phyloP scores from a whole-genome alignment of 495 filamentous ascomycete genomes.

The Arthonia radiata region DNA sequence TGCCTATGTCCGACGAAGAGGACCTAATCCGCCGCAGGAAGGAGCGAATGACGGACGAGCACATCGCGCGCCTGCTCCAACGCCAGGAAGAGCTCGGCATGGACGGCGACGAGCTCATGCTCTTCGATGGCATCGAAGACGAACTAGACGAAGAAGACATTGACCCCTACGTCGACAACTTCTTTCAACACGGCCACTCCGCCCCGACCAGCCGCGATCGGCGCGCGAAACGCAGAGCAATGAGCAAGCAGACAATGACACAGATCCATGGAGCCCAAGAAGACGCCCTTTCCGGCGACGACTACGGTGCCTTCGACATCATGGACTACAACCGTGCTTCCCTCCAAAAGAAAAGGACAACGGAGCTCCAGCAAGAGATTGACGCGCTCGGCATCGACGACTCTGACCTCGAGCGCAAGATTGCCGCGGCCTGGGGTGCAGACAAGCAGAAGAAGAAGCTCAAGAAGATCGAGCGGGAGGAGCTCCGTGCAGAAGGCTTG shows the following conservation, averaged over 20 bases:
- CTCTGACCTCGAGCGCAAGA: conserved; percentile 38
- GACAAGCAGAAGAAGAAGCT: conserved; percentile 63
- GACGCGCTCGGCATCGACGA: conserved; percentile 38
- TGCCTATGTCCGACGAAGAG: too few relatives aligned
- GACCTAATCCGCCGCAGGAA: conserved; percentile 8
- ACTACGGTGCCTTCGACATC: conserved; percentile 55
- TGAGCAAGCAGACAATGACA: not conserved
- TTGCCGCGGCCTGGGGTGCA: conserved; percentile 40
- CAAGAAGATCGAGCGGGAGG: conserved; percentile 55
- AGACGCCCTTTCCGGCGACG: conserved; percentile 32
- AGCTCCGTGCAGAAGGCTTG: conserved; percentile 51
- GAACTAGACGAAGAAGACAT: too few relatives aligned
- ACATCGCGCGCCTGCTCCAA: conserved; percentile 30
- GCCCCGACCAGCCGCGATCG: too few relatives aligned
- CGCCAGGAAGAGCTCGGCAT: conserved; percentile 46
- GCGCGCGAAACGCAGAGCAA: not conserved
- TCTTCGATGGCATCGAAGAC: conserved; percentile 20
- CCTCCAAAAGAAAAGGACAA: conserved; percentile 23
- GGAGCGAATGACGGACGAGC: conserved; percentile 25
- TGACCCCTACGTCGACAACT: too few relatives aligned
- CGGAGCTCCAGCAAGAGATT: conserved; percentile 27
- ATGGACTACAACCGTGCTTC: conserved; percentile 57
- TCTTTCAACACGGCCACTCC: too few relatives aligned
- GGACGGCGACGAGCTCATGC: conserved; percentile 27
- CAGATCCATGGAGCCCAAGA: not conserved